Percentiles rank a stretch among this genome's conserved stretches.
These are phyloP conservation scores for Phytophthora sp. DNA, from an alignment of 352 stramenopile genomes.

Conservation along the genomic window DNA sequence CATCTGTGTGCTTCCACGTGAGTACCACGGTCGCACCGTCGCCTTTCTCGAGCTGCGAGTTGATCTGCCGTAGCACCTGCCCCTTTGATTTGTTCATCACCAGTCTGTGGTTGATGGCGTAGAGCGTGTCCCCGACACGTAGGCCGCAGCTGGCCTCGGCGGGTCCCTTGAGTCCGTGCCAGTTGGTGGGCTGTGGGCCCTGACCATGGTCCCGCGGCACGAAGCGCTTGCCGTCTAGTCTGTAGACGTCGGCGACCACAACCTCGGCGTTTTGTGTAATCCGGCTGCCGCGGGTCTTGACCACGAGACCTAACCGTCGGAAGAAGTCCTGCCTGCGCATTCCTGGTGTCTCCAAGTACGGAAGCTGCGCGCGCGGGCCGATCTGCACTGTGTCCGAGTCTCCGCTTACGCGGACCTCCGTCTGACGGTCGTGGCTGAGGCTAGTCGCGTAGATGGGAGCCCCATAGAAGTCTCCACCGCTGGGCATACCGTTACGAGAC, in stretches of 20 bases:
- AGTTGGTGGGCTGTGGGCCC: slow-evolving; percentile 63
- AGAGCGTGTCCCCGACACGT: slow-evolving; percentile 81
- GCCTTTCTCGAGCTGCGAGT: slow-evolving; percentile 76
- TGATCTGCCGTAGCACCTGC: slow-evolving; percentile 84
- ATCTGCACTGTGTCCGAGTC: slow-evolving; percentile 73
- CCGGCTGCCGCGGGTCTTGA: slow-evolving; percentile 85
- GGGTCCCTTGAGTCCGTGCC: slow-evolving; percentile 73
- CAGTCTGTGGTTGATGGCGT: slow-evolving; percentile 87
- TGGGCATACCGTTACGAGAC: slow-evolving; percentile 63
- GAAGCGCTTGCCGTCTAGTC: slow-evolving; percentile 80
- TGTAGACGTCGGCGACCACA: slow-evolving; percentile 81
- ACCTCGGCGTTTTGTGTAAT: slow-evolving; percentile 88
- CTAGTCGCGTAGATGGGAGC: slow-evolving; percentile 85
- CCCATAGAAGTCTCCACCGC: slow-evolving; percentile 82
- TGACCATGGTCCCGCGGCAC: slow-evolving; percentile 76
- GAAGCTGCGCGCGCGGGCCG: slow-evolving; percentile 67
- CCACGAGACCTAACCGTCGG: slow-evolving; percentile 76
- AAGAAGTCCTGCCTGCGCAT: slow-evolving; percentile 80
- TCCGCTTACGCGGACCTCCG: slow-evolving; percentile 74
- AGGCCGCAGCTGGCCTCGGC: slow-evolving; percentile 76
- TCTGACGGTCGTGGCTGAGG: slow-evolving; percentile 87
- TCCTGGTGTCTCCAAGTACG: slow-evolving; percentile 64
- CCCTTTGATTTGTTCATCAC: slow-evolving; percentile 89
- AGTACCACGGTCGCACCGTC: slow-evolving; percentile 71
- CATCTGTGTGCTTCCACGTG: slow-evolving; percentile 86